Base-by-base conservation (phyloP, 805 yeast genomes). In the Metschnikowia lachancei region DNA sequence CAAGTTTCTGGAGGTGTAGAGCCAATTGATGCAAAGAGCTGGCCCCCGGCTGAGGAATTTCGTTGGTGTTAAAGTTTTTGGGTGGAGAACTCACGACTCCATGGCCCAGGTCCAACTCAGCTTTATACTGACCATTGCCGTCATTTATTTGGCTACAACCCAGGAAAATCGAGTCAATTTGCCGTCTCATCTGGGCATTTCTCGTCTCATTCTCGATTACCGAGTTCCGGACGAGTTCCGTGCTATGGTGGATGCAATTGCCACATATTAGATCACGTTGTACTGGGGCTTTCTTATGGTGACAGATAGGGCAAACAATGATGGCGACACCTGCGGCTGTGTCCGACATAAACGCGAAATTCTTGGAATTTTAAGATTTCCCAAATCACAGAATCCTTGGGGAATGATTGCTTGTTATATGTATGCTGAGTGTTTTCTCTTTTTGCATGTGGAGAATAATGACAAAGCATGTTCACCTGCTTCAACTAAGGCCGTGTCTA, bases 1-100 rank as follows among this genome's bases (percentile, higher is more conserved):
- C 61, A 13, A 68, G 54, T 47, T 64, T 69, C 29, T 61, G 58
- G 35, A 71, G 55, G 40, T 67, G 71, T 4, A 64, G 46, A 2
- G 69, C 56, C 9, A 71, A 49, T 13, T 54, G 44, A 16, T 61
- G 57, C 3, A 67, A 56, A 2, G 54, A 44, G 3, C 28, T 36
- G 7, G 19, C n/a, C 2, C 44, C 39, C 12, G 53, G 51, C 10
- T 22, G 38, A 11, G 45, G 49, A 7, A 40, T 31, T 2, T 35
- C 39, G 3, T 16, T 34, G 40, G 14, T 14, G 29, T 14, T 20
- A 3, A 12, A 26, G 28, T 7, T 3, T 26, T 26, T 10, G 11
- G 28, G 12, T 7, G 28, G 28, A 26, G 28, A 3, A 26, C 11
- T 26, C 28, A 26, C 3, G 12, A 8, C 10, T 26, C 28, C 28